Evolutionary conservation across 2,329 filamentous ascomycete genomes (phyloP).

Genomic region (Xylariales sp.): DNA sequence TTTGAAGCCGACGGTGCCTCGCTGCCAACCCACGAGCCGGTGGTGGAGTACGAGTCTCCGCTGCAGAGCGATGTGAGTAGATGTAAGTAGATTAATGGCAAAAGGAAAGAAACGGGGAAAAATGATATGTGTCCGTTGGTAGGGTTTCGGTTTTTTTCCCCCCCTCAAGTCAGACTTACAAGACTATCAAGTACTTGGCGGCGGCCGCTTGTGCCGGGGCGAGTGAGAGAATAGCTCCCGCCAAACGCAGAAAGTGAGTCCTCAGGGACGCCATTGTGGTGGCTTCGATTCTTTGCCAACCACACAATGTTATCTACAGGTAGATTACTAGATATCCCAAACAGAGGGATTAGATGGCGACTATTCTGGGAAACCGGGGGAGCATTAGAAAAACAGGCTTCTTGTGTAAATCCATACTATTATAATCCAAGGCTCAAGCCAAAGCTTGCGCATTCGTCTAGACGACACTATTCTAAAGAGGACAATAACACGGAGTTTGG

Average conservation of each 20-base stretch:
- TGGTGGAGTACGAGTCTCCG: conserved; percentile 66
- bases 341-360: not conserved
- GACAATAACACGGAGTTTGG: conserved; percentile 17
- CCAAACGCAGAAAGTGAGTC: conserved; percentile 25
- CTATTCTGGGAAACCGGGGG: not conserved
- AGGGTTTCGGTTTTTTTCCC: not conserved
- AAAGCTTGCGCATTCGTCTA: not conserved
- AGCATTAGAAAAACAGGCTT: not conserved
- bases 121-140: not conserved
- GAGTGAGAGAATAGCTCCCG: conserved; percentile 27
- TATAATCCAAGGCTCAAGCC: not conserved
- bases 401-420: conserved; percentile 11
- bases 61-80: conserved; percentile 48
- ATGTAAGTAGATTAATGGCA: not conserved
- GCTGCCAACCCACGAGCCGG: conserved; percentile 60
- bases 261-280: conserved; percentile 30
- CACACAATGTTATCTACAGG: not conserved
- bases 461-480: conserved; percentile 6
- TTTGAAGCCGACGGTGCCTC: conserved; percentile 60
- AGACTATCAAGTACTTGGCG: conserved; percentile 37
- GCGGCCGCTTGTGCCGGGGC: conserved; percentile 17
- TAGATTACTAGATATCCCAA: not conserved
- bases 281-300: not conserved
- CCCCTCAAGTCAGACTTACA: conserved; percentile 27
- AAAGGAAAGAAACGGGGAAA: not conserved